Percentiles rank a stretch among this genome's conserved stretches.
Conservation (phyloP, 257 asterid genomes). For the Solanum etuberosum region DNA sequence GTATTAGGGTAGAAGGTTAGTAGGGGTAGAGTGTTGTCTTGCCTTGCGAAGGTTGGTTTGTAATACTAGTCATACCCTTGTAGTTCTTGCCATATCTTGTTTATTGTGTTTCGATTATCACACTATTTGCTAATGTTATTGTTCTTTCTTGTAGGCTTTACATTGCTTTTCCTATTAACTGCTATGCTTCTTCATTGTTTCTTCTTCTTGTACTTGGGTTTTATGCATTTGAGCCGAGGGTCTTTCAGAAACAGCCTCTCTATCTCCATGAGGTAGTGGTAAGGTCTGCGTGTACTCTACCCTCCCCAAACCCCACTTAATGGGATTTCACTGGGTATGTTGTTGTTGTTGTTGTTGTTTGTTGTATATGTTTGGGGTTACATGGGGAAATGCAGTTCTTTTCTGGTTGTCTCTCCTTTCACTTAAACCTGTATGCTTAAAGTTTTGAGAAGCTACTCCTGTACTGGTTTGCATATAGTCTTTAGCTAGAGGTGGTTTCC, state of each 20-base stretch:
- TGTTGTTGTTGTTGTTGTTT: not conserved
- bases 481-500: not conserved
- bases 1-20: not conserved
- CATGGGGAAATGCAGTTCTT: not conserved
- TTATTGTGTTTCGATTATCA: too few relatives aligned
- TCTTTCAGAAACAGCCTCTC: rapidly evolving
- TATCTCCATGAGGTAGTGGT: not conserved
- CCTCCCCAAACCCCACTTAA: not conserved
- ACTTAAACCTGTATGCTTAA: not conserved
- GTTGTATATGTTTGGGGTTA: not conserved
- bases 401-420: not conserved
- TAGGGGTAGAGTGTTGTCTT: too few relatives aligned
- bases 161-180: not conserved
- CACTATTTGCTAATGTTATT: too few relatives aligned
- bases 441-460: not conserved
- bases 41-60: too few relatives aligned
- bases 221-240: not conserved
- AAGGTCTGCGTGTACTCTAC: not conserved
- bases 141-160: not conserved
- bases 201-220: not conserved
- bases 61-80: too few relatives aligned
- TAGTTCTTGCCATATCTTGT: too few relatives aligned
- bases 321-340: not conserved
- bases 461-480: not conserved
- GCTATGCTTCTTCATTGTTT: not conserved